These are phyloP conservation scores for Cladosporium sp. DNA, from an alignment of 2,329 filamentous ascomycete species.

Conservation along the genomic window DNA sequence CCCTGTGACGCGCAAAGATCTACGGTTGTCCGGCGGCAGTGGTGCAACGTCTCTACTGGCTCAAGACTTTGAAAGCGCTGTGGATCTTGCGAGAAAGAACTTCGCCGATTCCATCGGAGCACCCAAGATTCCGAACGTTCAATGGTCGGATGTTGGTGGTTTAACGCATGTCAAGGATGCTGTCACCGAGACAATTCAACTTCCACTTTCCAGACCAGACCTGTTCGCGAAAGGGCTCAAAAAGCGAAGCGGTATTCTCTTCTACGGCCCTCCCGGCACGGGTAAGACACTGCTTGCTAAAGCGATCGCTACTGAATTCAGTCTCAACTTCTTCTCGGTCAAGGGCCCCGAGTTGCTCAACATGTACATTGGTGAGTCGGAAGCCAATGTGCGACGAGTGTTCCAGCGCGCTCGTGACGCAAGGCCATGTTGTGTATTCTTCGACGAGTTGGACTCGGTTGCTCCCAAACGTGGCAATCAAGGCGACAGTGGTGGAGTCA, in stretches of 20 bases:
- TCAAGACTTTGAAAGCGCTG: constrained; percentile 84
- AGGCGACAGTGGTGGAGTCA: constrained; percentile 94
- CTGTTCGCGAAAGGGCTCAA: constrained; percentile 97
- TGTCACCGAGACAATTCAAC: constrained; percentile 93
- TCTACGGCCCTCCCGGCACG: constrained; percentile 88
- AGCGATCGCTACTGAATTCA: constrained; percentile 91
- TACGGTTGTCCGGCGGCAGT: constrained; percentile 84
- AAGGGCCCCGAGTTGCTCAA: constrained; percentile 90
- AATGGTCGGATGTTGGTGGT: constrained; percentile 94
- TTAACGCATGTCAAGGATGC: constrained; percentile 93
- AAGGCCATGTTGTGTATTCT: constrained; percentile 86
- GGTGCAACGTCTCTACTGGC: constrained; percentile 76
- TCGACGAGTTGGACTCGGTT: constrained; percentile 89
- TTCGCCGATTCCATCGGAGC: constrained; percentile 97
- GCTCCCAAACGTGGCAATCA: constrained; percentile 96
- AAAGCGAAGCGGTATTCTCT: constrained; percentile 90
- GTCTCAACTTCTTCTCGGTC: constrained; percentile 90
- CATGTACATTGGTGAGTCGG: constrained; percentile 95
- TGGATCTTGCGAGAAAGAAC: constrained; percentile 94
- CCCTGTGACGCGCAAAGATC: constrained; percentile 66
- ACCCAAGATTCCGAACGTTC: constrained; percentile 95
- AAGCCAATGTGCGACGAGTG: constrained; percentile 85
- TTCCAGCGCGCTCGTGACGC: constrained; percentile 87
- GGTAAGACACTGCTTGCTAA: constrained; percentile 92
- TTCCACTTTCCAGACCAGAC: constrained; percentile 87